Evolutionary conservation across 768 basidiomycete species (phyloP), one percentile per base, ranked within the genome.

Genomic region (Boletus huronensis): DNA sequence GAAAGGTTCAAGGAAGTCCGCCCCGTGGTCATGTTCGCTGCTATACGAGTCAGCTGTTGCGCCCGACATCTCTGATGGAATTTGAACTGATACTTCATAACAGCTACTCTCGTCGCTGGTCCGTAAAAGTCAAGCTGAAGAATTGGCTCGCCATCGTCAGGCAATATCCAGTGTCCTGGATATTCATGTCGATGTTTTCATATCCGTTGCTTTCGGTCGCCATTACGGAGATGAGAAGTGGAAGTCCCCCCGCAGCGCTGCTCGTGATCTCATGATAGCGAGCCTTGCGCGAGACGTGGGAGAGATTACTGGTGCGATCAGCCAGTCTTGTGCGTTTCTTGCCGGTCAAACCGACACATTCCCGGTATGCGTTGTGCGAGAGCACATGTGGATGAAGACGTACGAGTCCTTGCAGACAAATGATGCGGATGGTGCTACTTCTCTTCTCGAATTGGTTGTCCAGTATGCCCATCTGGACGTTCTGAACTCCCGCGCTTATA

Each of bases 301-400:
- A 49, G 60, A 66, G 49, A 63, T 80, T 23, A 54, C 54, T 16
- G 40, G 56, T 23, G 55, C 71, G 14, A 68, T 79, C 21, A 62
- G 35, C 19, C 60, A 63, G n/a, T 69, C 79, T 9, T 74, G 59
- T 48, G 58, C 42, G 31, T 71, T 62, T 54, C 71, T 72, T 54
- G 72, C 70, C 5, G 70, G 63, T 19, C 61, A 57, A 38, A 54
- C 53, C 6, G 53, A 70, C 16, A 60, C 47, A 19, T 73, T 79
- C 45, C 66, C 73, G 5, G 62, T 63, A 10, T 69, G 78, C 48
- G 61, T 69, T 23, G 71, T 88, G 44, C 80, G 79, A 46, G 76
- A 78, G 43, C 79, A 79, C 42, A 69, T 91, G 31, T 98, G 95
- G 95, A 74, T 70, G 49, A 79, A 77, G 58, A 72, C 82, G 3